Evolutionary conservation across 176 grass and related monocot species (phyloP), one percentile per base, ranked within the genome.

Genomic region (Phyllostachys edulis): DNA sequence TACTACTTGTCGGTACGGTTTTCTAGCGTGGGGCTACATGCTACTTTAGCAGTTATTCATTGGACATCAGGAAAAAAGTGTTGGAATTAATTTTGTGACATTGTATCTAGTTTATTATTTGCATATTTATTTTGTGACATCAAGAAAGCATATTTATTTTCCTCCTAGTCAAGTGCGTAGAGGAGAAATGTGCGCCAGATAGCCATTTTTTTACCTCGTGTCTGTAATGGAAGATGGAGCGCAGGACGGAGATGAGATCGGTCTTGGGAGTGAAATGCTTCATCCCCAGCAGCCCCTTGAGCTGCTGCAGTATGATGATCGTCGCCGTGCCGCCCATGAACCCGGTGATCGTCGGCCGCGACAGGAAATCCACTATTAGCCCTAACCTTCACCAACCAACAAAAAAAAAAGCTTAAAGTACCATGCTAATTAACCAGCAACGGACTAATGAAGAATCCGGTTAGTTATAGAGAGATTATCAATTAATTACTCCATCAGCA

Each of bases 311-410:
- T 56, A 98, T 94, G 83, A 98, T 94, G 77, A 98, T 95, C 36
- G 63, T 88, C 14, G 96, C 93, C 37, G 96, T 98, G 39, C 96
- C 96, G 60, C 96, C 91, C 96, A 98, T 98, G 87, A 98, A 98
- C 7, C 96, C 93, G 38, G 91, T 93, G 69, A 98, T 98, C 46
- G 91, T 93, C 40, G 96, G 93, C 52, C 91, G 89, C 55, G 96
- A 98, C 46, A 98, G 82, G 84, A 98, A 98, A 85, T 98, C 96
- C 61, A 98, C 80, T 90, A 98, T 85, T 8, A 98, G 87, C 73
- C 96, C 92, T 75, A 98, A 81, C 83, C 95, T 97, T 81, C 85
- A 69, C 81, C 24, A 51, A 0, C 78, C 55, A 14, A 37, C 29
- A 26, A 11, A 23, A 47, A 36, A 71, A 16, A 40, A 20, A 15